A percentile compares a stretch with the other conserved stretches of the same genome.
phyloP scores from a whole-genome alignment of 176 grass and related monocot genomes.

The Phoenix roebelenii region DNA sequence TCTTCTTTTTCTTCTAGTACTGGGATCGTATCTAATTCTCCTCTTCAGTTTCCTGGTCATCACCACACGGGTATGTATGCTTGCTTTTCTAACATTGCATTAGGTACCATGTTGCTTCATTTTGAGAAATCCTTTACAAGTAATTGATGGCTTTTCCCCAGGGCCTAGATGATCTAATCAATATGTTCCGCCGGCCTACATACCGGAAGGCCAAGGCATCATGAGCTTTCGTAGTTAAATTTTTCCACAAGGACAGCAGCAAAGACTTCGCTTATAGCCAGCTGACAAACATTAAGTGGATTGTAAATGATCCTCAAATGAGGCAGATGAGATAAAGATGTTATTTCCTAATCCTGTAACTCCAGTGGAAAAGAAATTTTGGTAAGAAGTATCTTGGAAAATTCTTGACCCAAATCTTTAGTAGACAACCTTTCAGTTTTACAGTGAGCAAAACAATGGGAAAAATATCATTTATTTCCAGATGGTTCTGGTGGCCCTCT shows the following conservation, averaged over 20 bases:
- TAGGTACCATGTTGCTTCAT: neutral
- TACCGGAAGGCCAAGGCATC: slow-evolving; percentile 70
- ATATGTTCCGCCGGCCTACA: slow-evolving; percentile 85
- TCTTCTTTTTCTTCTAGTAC: slow-evolving; percentile 63
- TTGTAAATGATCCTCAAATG: too few relatives aligned
- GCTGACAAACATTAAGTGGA: too few relatives aligned
- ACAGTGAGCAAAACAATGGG: too few relatives aligned
- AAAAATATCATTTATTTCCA: neutral
- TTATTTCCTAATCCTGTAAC: too few relatives aligned
- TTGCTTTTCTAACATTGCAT: too few relatives aligned
- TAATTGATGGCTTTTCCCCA: slow-evolving; percentile 16
- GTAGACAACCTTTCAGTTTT: too few relatives aligned
- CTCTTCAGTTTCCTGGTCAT: slow-evolving; percentile 98
- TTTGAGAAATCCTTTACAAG: neutral
- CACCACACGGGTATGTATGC: slow-evolving; percentile 62
- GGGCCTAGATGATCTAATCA: slow-evolving; percentile 97
- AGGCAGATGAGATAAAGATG: too few relatives aligned
- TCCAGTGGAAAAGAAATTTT: too few relatives aligned
- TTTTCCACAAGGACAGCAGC: too few relatives aligned
- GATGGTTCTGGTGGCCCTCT: slow-evolving; percentile 2
- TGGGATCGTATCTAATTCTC: slow-evolving; percentile 84
- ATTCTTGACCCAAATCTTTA: too few relatives aligned
- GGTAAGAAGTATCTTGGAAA: too few relatives aligned
- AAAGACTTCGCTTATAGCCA: too few relatives aligned
- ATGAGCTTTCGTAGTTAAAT: slow-evolving; percentile 7